Percentiles rank a stretch among this genome's conserved stretches.
These are phyloP conservation scores for Penicillium ucsense DNA, from an alignment of 495 filamentous ascomycete genomes.

Conservation along the genomic window DNA sequence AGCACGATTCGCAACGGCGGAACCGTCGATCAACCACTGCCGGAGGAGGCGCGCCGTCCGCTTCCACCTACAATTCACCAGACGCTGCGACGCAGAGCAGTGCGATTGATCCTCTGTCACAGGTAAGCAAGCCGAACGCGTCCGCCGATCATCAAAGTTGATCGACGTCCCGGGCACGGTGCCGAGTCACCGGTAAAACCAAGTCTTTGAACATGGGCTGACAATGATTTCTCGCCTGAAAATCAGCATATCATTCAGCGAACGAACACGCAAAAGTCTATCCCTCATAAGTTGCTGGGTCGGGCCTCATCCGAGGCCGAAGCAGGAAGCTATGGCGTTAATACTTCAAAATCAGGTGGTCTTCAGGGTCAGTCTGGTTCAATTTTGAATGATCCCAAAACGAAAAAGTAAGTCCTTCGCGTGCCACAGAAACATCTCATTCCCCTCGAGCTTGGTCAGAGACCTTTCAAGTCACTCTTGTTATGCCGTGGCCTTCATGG, in stretches of 20 bases:
- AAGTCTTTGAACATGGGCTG: too few relatives aligned
- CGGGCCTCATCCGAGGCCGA: constrained; percentile 43
- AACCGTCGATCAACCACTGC: constrained; percentile 10
- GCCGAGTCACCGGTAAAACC: too few relatives aligned
- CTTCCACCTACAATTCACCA: constrained; percentile 19
- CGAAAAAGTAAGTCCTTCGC: constrained; percentile 53
- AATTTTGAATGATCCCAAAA: constrained; percentile 41
- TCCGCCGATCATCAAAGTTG: not conserved
- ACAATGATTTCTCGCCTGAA: too few relatives aligned
- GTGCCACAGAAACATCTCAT: too few relatives aligned
- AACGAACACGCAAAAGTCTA: constrained; percentile 65
- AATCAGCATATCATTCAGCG: constrained; percentile 68
- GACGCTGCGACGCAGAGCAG: constrained; percentile 28
- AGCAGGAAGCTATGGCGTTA: constrained; percentile 41
- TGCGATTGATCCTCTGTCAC: constrained; percentile 48
- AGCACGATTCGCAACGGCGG: constrained; percentile 23
- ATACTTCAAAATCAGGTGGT: constrained; percentile 25
- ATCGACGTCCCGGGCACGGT: too few relatives aligned
- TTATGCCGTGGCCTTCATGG: too few relatives aligned
- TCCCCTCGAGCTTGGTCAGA: too few relatives aligned
- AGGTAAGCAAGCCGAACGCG: constrained; percentile 27
- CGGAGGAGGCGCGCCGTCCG: constrained; percentile 14
- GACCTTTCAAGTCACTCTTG: too few relatives aligned
- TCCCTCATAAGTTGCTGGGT: constrained; percentile 56
- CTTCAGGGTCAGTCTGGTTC: constrained; percentile 31